phyloP scores from a whole-genome alignment of 2,329 filamentous ascomycete genomes.

The Aureobasidium subglaciale region DNA sequence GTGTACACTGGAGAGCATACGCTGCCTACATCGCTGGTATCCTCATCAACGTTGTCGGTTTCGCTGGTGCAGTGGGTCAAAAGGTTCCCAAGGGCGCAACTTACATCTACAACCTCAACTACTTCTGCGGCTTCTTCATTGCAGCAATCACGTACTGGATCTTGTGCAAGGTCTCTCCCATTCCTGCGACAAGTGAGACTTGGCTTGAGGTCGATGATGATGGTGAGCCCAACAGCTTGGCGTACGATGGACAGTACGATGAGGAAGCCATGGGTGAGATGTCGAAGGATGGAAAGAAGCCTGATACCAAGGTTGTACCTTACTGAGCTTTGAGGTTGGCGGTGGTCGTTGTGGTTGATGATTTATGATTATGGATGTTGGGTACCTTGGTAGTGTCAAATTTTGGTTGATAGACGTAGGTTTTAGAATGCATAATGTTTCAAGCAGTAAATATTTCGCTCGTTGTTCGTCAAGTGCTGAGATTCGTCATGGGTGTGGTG shows the following conservation, averaged over 20 bases:
- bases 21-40: slow-evolving; percentile 76
- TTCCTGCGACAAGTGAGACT: slow-evolving; percentile 60
- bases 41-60: slow-evolving; percentile 84
- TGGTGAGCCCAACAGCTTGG: slow-evolving; percentile 11
- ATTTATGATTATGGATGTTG: too few relatives aligned
- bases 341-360: too few relatives aligned
- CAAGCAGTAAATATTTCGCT: too few relatives aligned
- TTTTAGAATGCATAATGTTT: too few relatives aligned
- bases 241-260: slow-evolving; percentile 12
- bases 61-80: slow-evolving; percentile 70
- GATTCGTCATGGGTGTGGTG: neutral
- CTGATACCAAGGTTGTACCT: slow-evolving; percentile 3
- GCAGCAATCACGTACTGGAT: slow-evolving; percentile 59
- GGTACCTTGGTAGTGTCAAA: too few relatives aligned
- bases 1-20: slow-evolving; percentile 79
- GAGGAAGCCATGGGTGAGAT: slow-evolving; percentile 4
- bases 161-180: slow-evolving; percentile 61
- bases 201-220: slow-evolving; percentile 67
- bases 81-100: slow-evolving; percentile 68
- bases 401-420: too few relatives aligned
- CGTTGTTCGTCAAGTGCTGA: too few relatives aligned
- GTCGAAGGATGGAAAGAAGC: slow-evolving; percentile 1
- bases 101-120: slow-evolving; percentile 88
- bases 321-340: too few relatives aligned
- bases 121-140: slow-evolving; percentile 76